Percentiles rank a stretch among this genome's conserved stretches.
Conservation (phyloP, 2,329 filamentous ascomycete genomes). For the Aaosphaeria arxii region DNA sequence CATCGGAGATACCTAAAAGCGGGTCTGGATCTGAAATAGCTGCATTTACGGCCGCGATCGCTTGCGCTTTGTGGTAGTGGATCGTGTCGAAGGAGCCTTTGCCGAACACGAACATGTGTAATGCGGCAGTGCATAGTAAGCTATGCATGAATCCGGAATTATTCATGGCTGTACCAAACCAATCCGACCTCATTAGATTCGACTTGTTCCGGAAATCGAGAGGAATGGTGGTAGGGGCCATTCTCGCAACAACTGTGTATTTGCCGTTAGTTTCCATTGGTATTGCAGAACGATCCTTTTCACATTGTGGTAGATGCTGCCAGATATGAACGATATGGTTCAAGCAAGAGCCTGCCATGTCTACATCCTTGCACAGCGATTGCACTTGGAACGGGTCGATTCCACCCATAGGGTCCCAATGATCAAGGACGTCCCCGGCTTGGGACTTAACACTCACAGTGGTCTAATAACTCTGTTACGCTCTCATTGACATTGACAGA, state of each 20-base stretch:
- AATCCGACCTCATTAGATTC: conserved; percentile 33
- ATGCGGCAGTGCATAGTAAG: conserved; percentile 32
- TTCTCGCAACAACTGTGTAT: conserved; percentile 28
- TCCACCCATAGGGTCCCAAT: too few species aligned
- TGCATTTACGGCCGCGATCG: conserved; percentile 32
- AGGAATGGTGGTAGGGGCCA: conserved; percentile 36
- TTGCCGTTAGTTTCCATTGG: too few species aligned
- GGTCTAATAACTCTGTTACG: conserved; percentile 30
- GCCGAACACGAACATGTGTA: conserved; percentile 32
- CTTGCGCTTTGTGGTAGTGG: conserved; percentile 30
- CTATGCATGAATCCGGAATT: conserved; percentile 39
- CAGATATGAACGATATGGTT: too few species aligned
- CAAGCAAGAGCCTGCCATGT: too few species aligned
- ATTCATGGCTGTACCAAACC: conserved; percentile 34
- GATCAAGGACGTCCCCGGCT: too few species aligned
- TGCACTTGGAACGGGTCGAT: too few species aligned
- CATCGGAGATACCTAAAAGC: conserved; percentile 29
- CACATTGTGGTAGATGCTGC: too few species aligned
- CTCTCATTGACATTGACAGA: conserved; percentile 23
- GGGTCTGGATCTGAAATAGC: conserved; percentile 25
- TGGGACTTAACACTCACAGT: conserved; percentile 29
- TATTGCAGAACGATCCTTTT: conserved; percentile 13
- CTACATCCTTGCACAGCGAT: too few species aligned
- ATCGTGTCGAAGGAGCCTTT: conserved; percentile 29
- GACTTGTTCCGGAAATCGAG: conserved; percentile 34